These are phyloP conservation scores for Vitis hybrid DNA, from an alignment of 177 flowering plant genomes.

Conservation along the genomic window DNA sequence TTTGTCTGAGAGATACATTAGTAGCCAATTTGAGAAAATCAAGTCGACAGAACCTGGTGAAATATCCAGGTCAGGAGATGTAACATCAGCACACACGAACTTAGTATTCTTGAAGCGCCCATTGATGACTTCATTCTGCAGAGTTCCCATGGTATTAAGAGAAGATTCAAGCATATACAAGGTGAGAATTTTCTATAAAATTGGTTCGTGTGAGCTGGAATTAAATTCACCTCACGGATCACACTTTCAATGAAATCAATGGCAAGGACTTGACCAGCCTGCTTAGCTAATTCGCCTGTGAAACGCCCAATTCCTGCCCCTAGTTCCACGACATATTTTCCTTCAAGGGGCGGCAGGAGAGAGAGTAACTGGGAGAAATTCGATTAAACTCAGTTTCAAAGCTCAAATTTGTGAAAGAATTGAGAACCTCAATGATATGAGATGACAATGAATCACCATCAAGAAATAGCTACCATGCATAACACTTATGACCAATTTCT, in stretches of 20 bases:
- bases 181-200: not conserved
- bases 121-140: slow-evolving; percentile 82
- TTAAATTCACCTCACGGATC: slow-evolving; percentile 65
- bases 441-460: no score
- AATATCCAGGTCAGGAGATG: slow-evolving; percentile 71
- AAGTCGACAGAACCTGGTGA: slow-evolving; percentile 71
- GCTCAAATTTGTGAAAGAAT: no score
- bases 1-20: slow-evolving; percentile 90
- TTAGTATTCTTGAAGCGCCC: slow-evolving; percentile 78
- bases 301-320: slow-evolving; percentile 99
- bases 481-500: no score
- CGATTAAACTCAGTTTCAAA: no score
- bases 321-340: slow-evolving; percentile 78
- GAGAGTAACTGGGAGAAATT: slow-evolving; percentile 65
- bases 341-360: slow-evolving; percentile 73
- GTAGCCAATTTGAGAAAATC: slow-evolving; percentile 92
- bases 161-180: not conserved
- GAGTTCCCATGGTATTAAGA: not conserved
- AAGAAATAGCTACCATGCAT: no score
- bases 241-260: slow-evolving; percentile 88
- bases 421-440: no score
- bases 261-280: slow-evolving; percentile 77
- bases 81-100: slow-evolving; percentile 91
- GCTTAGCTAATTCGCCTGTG: slow-evolving; percentile 85
- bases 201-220: not conserved